These are phyloP conservation scores for Alnus glutinosa DNA, from an alignment of 306 rosid species.

Conservation along the genomic window DNA sequence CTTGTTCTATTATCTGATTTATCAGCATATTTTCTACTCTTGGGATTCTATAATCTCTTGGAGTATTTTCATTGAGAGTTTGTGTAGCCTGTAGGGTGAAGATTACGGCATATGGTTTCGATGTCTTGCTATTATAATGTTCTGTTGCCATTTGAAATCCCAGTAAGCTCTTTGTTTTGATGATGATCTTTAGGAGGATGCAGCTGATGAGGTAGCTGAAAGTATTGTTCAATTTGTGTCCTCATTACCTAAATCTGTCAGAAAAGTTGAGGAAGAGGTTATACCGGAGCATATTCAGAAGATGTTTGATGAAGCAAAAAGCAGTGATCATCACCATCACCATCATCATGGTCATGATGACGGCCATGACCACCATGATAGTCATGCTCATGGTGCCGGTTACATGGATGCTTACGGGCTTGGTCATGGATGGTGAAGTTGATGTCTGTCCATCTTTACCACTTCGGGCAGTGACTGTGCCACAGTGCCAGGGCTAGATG, in stretches of 20 bases:
- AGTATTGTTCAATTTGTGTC: constrained; percentile 65
- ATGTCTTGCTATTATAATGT: constrained; percentile 7
- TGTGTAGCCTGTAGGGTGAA: neutral
- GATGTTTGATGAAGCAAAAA: constrained; percentile 59
- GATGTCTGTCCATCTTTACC: neutral
- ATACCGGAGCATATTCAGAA: constrained; percentile 71
- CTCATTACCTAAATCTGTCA: constrained; percentile 69
- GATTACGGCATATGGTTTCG: neutral
- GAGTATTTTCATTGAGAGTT: neutral
- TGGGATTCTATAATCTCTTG: neutral
- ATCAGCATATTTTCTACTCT: neutral
- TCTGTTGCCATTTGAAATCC: constrained; percentile 4
- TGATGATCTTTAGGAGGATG: constrained; percentile 64
- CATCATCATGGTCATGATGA: constrained; percentile 31
- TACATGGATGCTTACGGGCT: constrained; percentile 75
- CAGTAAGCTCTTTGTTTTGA: constrained; percentile 9
- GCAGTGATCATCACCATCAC: constrained; percentile 28
- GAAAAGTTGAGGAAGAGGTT: constrained; percentile 59
- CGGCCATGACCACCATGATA: constrained; percentile 27
- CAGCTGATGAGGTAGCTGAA: constrained; percentile 60
- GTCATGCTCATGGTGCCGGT: constrained; percentile 52
- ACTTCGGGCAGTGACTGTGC: neutral
- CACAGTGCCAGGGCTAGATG: neutral
- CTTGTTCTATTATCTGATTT: constrained; percentile 13
- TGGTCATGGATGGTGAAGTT: constrained; percentile 57